Evolutionary conservation across 352 stramenopile genomes (phyloP).

Genomic region (Achlya hypogyna): DNA sequence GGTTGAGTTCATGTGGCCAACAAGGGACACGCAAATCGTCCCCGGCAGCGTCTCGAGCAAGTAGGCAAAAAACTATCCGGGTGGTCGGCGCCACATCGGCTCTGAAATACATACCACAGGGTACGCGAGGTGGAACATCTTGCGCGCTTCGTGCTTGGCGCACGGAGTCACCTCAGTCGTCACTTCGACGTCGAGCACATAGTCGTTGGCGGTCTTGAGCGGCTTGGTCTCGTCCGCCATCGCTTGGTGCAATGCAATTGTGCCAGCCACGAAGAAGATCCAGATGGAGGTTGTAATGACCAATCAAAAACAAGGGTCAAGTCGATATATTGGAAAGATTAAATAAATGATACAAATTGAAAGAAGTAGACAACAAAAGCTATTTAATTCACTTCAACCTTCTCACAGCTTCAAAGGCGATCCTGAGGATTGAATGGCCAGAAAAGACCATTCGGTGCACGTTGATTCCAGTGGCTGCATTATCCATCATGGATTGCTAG

Average conservation of each 20-base stretch:
- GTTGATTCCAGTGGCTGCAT: too few species aligned
- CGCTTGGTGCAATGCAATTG: not conserved
- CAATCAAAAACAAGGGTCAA: not conserved
- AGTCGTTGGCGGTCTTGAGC: not conserved
- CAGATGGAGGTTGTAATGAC: not conserved
- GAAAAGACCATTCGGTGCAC: too few species aligned
- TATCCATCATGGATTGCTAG: too few species aligned
- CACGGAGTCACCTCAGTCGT: conserved; percentile 9
- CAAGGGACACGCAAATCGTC: conserved; percentile 48
- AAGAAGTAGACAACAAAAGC: too few species aligned
- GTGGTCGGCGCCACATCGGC: not conserved
- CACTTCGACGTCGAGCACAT: conserved; percentile 11
- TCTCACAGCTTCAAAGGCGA: too few species aligned
- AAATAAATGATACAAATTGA: too few species aligned
- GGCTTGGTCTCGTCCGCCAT: not conserved
- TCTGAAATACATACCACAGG: conserved; percentile 9
- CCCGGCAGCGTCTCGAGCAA: conserved; percentile 43
- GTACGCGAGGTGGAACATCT: conserved; percentile 18
- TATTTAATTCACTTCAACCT: too few species aligned
- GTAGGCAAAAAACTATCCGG: conserved; percentile 15
- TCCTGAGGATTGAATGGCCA: too few species aligned
- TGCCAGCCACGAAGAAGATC: too few species aligned
- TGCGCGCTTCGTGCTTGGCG: not conserved
- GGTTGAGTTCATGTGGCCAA: conserved; percentile 53
- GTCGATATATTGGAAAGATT: too few species aligned